phyloP scores from a whole-genome alignment of 2,329 filamentous ascomycete species.

The Colletotrichum salicis region DNA sequence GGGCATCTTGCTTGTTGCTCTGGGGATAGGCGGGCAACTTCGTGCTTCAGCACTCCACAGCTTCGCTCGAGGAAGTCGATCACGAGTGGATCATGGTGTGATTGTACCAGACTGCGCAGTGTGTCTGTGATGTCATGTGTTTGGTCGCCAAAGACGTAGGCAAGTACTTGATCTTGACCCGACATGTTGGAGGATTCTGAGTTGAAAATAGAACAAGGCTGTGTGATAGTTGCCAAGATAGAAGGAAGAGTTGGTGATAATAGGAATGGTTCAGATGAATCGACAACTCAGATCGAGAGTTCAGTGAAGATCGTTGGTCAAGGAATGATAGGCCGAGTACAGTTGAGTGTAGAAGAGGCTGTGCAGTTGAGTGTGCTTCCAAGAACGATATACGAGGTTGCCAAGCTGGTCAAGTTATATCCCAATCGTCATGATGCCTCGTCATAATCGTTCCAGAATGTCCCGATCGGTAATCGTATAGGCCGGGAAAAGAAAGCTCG shows the following conservation, averaged over 20 bases:
- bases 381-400: neutral
- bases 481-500: neutral
- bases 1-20: constrained; percentile 8
- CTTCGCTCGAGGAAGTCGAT: constrained; percentile 16
- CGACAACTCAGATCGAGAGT: neutral
- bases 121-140: constrained; percentile 14
- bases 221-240: neutral
- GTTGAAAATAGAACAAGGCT: neutral
- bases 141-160: constrained; percentile 23
- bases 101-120: neutral
- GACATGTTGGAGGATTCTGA: neutral
- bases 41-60: constrained; percentile 9
- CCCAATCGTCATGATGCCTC: neutral
- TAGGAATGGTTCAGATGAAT: neutral
- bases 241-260: neutral
- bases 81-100: constrained; percentile 7
- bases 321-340: neutral
- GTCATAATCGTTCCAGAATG: neutral
- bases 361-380: neutral
- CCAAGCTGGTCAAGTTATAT: neutral
- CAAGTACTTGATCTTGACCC: neutral
- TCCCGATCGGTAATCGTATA: neutral
- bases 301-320: neutral
- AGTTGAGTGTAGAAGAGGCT: neutral
- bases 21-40: constrained; percentile 7